Percentiles rank a stretch among this genome's conserved stretches.
phyloP scores from a whole-genome alignment of 495 filamentous ascomycete species.

The Pyrenula aspistea region DNA sequence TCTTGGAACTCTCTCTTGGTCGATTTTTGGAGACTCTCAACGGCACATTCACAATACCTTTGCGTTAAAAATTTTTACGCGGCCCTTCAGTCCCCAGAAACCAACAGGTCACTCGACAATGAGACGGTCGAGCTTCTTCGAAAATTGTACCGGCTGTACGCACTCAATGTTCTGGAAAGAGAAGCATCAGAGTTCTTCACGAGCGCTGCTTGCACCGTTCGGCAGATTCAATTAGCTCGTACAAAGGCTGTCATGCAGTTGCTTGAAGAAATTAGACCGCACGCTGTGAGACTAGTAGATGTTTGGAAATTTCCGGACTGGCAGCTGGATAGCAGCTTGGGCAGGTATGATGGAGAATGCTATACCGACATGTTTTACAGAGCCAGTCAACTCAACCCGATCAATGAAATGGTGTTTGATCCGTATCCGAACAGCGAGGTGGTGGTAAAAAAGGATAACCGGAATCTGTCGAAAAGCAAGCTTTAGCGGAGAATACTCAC shows the following conservation, averaged over 20 bases:
- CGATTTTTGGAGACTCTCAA: slow-evolving; percentile 60
- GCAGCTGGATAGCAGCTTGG: slow-evolving; percentile 54
- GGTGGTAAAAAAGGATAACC: slow-evolving; percentile 42
- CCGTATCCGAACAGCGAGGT: slow-evolving; percentile 51
- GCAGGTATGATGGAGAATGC: slow-evolving; percentile 52
- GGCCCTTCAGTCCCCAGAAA: slow-evolving; percentile 39
- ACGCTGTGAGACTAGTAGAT: slow-evolving; percentile 54
- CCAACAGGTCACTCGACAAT: slow-evolving; percentile 32
- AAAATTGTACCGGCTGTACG: slow-evolving; percentile 53
- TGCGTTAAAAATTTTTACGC: slow-evolving; percentile 63
- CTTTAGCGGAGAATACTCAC: slow-evolving; percentile 15
- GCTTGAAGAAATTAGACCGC: slow-evolving; percentile 53
- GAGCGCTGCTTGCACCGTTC: slow-evolving; percentile 46
- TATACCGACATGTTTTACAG: slow-evolving; percentile 59
- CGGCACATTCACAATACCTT: slow-evolving; percentile 57
- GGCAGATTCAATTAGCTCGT: slow-evolving; percentile 50
- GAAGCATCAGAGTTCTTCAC: slow-evolving; percentile 58
- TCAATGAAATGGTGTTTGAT: slow-evolving; percentile 54
- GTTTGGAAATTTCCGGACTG: slow-evolving; percentile 59
- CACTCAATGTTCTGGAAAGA: slow-evolving; percentile 52
- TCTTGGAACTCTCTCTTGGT: slow-evolving; percentile 62
- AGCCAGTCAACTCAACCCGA: slow-evolving; percentile 53
- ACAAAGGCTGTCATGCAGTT: slow-evolving; percentile 50
- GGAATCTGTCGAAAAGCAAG: slow-evolving; percentile 23
- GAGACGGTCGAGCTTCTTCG: slow-evolving; percentile 40